Evolutionary conservation across 1,284 basidiomycete species (phyloP), one percentile per base, ranked within the genome.

Genomic region (Cerrena zonata): DNA sequence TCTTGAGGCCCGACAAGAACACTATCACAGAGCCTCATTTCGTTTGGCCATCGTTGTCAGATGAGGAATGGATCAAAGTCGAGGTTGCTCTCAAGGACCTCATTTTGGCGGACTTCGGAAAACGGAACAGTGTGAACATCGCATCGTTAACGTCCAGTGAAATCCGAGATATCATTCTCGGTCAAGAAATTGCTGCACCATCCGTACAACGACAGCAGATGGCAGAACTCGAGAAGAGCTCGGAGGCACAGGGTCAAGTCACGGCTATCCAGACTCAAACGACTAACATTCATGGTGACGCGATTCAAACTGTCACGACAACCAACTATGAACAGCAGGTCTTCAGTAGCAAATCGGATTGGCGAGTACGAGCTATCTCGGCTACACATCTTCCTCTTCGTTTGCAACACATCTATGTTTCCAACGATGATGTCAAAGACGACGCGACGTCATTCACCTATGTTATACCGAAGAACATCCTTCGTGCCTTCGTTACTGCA

Each of bases 61-160:
- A 99, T 63, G 94, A 98, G 58, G 94, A 97, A 61, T 99, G 96
- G 96, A 97, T 99, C 74, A 95, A 96, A 72, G 96, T 98, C 41
- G 96, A 99, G 74, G 91, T 98, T 42, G 94, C 95, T 2, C 86
- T 99, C 74, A 94, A 91, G 68, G 92, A 95, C 58, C 80, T 95
- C 44, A 94, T 95, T 63, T 74, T 95, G 47, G 87, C 88, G 56
- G 96, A 99, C 72, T 99, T 99, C 67, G 96, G 95, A 60, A 99
- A 99, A 75, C 86, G 96, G 50, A 99, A 99, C 71, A 94, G 91
- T 55, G 96, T 99, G 69, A 99, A 99, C 70, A 94, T 98, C 47
- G 95, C 94, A 1, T 98, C 94, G 24, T 72, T 99, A 56, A 99
- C 96, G 0, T 88, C 91, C 41, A 94, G 89, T 58, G 96, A 99